Evolutionary conservation across 2,329 filamentous ascomycete genomes (phyloP).

Genomic region (Aspergillus carbonarius): DNA sequence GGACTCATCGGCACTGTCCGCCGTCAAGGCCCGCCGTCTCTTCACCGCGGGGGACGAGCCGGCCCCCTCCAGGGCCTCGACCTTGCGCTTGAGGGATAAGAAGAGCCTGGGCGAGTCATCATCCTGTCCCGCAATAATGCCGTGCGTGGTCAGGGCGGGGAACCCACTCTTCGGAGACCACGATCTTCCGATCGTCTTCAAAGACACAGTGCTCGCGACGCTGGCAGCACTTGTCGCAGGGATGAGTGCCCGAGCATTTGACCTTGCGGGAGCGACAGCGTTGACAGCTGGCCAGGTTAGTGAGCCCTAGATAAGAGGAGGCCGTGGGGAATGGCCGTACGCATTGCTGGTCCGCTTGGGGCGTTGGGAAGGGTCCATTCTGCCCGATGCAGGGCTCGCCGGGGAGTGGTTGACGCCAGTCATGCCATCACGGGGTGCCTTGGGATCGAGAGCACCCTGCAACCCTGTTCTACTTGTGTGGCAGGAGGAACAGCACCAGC

Average conservation of each 20-base stretch:
- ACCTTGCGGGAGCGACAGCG: constrained; percentile 42
- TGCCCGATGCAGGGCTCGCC: not conserved
- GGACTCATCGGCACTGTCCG: not conserved
- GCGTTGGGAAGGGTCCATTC: constrained; percentile 17
- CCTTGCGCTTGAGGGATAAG: constrained; percentile 18
- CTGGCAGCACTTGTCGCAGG: constrained; percentile 39
- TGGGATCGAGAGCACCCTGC: not conserved
- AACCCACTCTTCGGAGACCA: constrained; percentile 44
- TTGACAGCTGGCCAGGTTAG: constrained; percentile 30
- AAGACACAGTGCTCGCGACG: constrained; percentile 39
- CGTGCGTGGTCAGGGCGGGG: not conserved
- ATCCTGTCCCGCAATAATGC: not conserved
- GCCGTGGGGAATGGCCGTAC: constrained; percentile 6
- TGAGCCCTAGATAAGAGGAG: not conserved
- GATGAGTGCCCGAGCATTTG: constrained; percentile 38
- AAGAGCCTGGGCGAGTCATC: constrained; percentile 12
- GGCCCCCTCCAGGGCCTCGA: constrained; percentile 15
- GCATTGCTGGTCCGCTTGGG: constrained; percentile 22
- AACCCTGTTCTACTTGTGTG: not conserved
- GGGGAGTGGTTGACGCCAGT: too few species aligned
- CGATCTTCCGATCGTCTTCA: constrained; percentile 45
- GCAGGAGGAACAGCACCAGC: too few species aligned
- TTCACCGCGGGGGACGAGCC: constrained; percentile 17
- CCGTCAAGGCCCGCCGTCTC: constrained; percentile 3
- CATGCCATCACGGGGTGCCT: not conserved